Conservation (phyloP, 768 basidiomycete genomes). For the Termitomyces sp. region DNA sequence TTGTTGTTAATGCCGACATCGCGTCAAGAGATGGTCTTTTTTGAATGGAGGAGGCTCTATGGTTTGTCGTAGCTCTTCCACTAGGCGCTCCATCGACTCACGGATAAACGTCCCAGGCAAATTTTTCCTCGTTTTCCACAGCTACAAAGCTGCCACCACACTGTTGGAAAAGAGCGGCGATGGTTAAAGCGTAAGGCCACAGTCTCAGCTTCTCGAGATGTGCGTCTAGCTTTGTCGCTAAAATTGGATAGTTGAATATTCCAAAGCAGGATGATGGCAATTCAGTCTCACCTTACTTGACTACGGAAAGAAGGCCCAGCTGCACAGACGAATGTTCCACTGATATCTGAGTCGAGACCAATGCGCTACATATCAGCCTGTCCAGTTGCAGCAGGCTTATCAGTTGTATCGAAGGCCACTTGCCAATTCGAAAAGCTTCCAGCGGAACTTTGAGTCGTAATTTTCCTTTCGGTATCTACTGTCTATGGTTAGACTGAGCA, state of each 20-base stretch:
- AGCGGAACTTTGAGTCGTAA: neutral
- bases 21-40: neutral
- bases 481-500: neutral
- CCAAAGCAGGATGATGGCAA: neutral
- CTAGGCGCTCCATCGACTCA: too few relatives aligned
- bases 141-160: constrained; percentile 4
- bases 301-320: constrained; percentile 4
- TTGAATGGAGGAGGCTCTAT: neutral
- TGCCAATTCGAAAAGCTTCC: neutral
- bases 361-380: neutral
- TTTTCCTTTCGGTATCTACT: too few relatives aligned
- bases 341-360: constrained; percentile 3
- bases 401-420: neutral
- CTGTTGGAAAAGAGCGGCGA: constrained; percentile 8
- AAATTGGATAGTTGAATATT: neutral
- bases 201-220: constrained; percentile 4
- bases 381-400: neutral
- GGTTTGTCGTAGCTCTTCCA: neutral
- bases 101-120: neutral
- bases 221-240: neutral
- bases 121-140: constrained; percentile 5
- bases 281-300: neutral
- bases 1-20: neutral
- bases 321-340: constrained; percentile 9
- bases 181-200: constrained; percentile 11